Evolutionary conservation across 495 filamentous ascomycete genomes (phyloP).

Genomic region (Ascodesmis nigricans): DNA sequence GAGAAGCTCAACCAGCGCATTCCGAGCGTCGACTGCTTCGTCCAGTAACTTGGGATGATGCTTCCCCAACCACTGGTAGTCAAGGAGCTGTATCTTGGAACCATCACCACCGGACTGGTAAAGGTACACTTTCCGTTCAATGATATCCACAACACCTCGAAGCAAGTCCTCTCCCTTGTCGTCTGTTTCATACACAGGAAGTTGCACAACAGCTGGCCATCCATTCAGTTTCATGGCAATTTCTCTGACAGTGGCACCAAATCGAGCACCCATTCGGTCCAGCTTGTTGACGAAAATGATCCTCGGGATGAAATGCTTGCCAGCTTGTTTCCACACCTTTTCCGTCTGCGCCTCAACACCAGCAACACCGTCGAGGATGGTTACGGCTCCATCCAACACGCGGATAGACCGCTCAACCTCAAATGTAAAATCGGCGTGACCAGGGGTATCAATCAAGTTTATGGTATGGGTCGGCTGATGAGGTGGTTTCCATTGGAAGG

Average conservation of each 20-base stretch:
- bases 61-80: constrained; percentile 21
- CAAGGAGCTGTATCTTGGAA: constrained; percentile 26
- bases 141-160: constrained; percentile 60
- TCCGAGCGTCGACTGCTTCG: constrained; percentile 57
- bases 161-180: constrained; percentile 40
- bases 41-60: constrained; percentile 30
- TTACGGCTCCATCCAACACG: constrained; percentile 84
- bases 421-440: constrained; percentile 95
- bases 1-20: constrained; percentile 56
- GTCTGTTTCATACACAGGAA: constrained; percentile 59
- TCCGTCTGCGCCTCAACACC: constrained; percentile 97
- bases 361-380: constrained; percentile 88
- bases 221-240: constrained; percentile 55
- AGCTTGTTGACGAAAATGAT: constrained; percentile 90
- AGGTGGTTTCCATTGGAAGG: constrained; percentile 62
- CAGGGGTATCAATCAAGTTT: constrained; percentile 93
- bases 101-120: constrained; percentile 45
- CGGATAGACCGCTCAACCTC: constrained; percentile 86
- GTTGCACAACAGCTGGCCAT: constrained; percentile 80
- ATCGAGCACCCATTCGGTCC: constrained; percentile 81
- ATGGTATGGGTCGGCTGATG: constrained; percentile 37
- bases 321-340: constrained; percentile 85
- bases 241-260: constrained; percentile 67
- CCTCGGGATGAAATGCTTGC: constrained; percentile 60
- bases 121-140: constrained; percentile 31